These are phyloP conservation scores for Ilyonectria sp. DNA, from an alignment of 2,329 filamentous ascomycete genomes.

Conservation along the genomic window DNA sequence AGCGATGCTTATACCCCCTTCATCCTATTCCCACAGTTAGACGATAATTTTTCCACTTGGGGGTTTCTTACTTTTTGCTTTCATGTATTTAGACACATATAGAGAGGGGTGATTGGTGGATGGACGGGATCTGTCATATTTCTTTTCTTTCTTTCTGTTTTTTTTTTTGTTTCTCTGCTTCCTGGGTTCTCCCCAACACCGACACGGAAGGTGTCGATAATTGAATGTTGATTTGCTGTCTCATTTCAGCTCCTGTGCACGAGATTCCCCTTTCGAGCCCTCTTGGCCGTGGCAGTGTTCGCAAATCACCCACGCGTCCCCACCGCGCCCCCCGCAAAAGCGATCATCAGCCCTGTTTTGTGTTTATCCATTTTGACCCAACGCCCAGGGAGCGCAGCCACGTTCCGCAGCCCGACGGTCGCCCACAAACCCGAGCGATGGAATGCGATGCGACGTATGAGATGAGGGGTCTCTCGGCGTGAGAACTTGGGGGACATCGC, in stretches of 20 bases:
- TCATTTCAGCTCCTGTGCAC: neutral
- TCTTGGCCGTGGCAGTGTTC: neutral
- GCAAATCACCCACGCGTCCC: neutral
- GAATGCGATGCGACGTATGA: neutral
- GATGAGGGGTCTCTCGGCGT: too few relatives aligned
- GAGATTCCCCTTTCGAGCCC: neutral
- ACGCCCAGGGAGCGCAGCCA: neutral
- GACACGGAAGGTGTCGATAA: neutral
- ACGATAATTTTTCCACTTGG: neutral
- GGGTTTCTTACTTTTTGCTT: neutral
- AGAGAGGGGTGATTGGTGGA: neutral
- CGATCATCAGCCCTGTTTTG: neutral
- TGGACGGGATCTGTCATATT: neutral
- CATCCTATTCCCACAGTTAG: neutral
- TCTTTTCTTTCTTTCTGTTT: neutral
- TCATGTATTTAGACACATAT: conserved; percentile 1
- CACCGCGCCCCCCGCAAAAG: neutral
- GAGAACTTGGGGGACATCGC: too few relatives aligned
- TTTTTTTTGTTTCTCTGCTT: neutral
- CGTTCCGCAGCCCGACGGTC: neutral
- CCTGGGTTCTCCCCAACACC: neutral
- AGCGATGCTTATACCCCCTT: neutral
- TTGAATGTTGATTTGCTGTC: neutral
- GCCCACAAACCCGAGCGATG: neutral
- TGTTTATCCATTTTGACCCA: neutral